Evolutionary conservation across 169 alveolate species (phyloP).

Genomic region (Babesia microti): DNA sequence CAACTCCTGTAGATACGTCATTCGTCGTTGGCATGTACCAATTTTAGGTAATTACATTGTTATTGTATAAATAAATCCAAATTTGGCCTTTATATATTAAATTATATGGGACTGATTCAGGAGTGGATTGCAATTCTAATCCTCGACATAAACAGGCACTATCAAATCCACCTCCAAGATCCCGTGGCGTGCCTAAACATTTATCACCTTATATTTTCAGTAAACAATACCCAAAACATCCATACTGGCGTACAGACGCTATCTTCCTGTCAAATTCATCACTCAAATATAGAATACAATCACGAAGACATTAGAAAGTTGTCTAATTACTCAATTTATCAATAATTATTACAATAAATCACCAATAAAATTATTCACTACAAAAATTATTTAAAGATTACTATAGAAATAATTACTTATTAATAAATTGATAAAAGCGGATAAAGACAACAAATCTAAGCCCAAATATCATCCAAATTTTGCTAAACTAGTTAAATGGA

Average conservation of each 20-base stretch:
- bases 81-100: background rate
- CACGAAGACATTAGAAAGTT: conserved; percentile 22
- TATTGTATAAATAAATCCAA: background rate
- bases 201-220: conserved; percentile 65
- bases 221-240: conserved; percentile 67
- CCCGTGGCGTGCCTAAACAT: conserved; percentile 74
- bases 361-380: no score
- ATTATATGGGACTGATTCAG: conserved; percentile 9
- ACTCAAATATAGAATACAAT: conserved; percentile 23
- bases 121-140: conserved; percentile 76
- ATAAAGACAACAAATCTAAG: no score
- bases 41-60: conserved; percentile 45
- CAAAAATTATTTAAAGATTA: no score
- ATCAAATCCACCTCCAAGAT: conserved; percentile 69
- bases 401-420: no score
- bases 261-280: conserved; percentile 27
- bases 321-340: no score
- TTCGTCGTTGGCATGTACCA: conserved; percentile 73
- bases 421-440: no score
- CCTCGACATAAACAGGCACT: conserved; percentile 74
- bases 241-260: conserved; percentile 46
- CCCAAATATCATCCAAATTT: no score
- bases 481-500: no score
- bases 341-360: no score
- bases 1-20: conserved; percentile 74